Evolutionary conservation across 2,329 filamentous ascomycete species (phyloP).

Genomic region (Knufia fluminis): DNA sequence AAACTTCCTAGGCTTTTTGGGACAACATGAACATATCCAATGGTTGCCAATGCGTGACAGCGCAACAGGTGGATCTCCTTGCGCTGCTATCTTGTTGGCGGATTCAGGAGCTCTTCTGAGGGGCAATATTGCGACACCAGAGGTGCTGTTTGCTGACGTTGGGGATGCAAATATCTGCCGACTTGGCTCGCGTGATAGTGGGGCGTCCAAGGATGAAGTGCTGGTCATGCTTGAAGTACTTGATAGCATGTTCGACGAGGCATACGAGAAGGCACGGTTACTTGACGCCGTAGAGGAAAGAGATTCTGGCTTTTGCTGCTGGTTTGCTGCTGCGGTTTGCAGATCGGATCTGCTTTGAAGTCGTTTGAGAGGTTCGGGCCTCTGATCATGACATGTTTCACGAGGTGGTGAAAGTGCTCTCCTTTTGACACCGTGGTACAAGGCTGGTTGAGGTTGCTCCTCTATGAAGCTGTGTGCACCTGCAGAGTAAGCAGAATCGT

Average conservation of each 20-base stretch:
- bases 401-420: constrained; percentile 48
- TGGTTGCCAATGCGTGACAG: constrained; percentile 45
- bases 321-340: constrained; percentile 45
- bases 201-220: constrained; percentile 46
- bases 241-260: constrained; percentile 52
- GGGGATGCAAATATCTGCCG: constrained; percentile 45
- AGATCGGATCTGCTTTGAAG: constrained; percentile 45
- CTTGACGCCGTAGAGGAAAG: constrained; percentile 58
- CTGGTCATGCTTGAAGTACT: constrained; percentile 54
- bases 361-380: constrained; percentile 34
- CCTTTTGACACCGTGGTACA: constrained; percentile 24
- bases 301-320: constrained; percentile 50
- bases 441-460: constrained; percentile 23
- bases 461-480: constrained; percentile 30
- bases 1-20: constrained; percentile 95
- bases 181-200: constrained; percentile 48
- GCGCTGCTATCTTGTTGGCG: constrained; percentile 16
- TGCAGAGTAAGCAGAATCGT: constrained; percentile 46
- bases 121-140: constrained; percentile 29
- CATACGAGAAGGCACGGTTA: constrained; percentile 52
- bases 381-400: constrained; percentile 36
- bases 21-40: constrained; percentile 85
- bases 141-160: constrained; percentile 30
- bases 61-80: constrained; percentile 26
- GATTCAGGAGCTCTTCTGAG: constrained; percentile 13